Percentiles rank a stretch among this genome's conserved stretches.
Conservation (phyloP, 2,329 filamentous ascomycete species). For the Aspergillus proliferans region DNA sequence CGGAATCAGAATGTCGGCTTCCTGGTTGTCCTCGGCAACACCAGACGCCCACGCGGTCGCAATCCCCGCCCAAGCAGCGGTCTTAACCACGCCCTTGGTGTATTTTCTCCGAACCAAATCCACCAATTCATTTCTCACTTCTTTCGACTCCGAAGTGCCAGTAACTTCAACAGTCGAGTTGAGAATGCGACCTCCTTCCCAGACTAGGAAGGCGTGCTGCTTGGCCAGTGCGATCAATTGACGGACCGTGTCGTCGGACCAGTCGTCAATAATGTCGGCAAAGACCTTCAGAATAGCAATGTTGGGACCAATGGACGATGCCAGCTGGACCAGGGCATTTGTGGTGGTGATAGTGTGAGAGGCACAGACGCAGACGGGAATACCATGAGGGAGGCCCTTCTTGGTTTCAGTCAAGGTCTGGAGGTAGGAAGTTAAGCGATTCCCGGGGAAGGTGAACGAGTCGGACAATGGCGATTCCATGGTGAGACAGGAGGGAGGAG, state of each 20-base stretch:
- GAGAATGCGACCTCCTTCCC: conserved; percentile 36
- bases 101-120: conserved; percentile 34
- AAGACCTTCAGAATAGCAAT: conserved; percentile 58
- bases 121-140: conserved; percentile 26
- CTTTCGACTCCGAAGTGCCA: conserved; percentile 21
- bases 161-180: conserved; percentile 30
- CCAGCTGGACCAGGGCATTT: conserved; percentile 49
- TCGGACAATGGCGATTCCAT: conserved; percentile 13
- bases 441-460: conserved; percentile 20
- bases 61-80: conserved; percentile 34
- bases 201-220: conserved; percentile 34
- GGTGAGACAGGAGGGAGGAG: not conserved
- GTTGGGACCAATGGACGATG: conserved; percentile 54
- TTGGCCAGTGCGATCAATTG: conserved; percentile 30
- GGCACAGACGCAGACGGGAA: conserved; percentile 41
- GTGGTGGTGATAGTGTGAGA: conserved; percentile 55
- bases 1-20: conserved; percentile 37
- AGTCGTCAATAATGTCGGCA: conserved; percentile 57
- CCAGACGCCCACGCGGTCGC: conserved; percentile 35
- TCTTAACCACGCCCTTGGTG: conserved; percentile 31
- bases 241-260: conserved; percentile 49
- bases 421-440: conserved; percentile 34
- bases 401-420: conserved; percentile 28
- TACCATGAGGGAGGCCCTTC: conserved; percentile 30
- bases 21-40: conserved; percentile 29